phyloP scores from a whole-genome alignment of 139 green algal species.

The Closterium sp. region DNA sequence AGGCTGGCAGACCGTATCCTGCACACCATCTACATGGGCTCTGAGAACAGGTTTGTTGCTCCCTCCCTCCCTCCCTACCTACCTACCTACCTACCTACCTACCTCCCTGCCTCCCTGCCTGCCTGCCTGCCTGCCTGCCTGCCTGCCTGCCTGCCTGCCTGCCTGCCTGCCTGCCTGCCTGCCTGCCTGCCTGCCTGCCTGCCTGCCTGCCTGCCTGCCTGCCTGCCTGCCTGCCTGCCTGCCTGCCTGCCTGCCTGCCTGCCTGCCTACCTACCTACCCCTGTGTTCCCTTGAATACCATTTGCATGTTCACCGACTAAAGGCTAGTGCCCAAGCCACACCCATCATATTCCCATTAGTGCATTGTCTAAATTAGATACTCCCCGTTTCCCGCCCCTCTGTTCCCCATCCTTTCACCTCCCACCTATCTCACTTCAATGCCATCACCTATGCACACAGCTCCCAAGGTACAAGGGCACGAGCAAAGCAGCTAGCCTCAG shows the following conservation, averaged over 20 bases:
- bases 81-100: background rate
- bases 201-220: background rate
- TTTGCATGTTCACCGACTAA: background rate
- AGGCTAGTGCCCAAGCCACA: background rate
- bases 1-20: conserved; percentile 80
- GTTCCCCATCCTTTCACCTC: background rate
- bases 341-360: too few relatives aligned
- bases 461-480: too few relatives aligned
- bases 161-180: background rate
- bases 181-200: background rate
- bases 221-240: too few relatives aligned
- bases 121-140: background rate
- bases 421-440: too few relatives aligned
- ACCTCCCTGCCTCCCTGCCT: background rate
- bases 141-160: background rate
- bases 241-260: background rate
- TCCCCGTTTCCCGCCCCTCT: background rate
- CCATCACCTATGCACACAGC: too few relatives aligned
- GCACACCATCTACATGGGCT: conserved; percentile 90
- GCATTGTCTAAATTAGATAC: too few relatives aligned
- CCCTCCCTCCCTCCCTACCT: background rate
- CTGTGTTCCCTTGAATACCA: background rate
- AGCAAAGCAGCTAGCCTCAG: too few relatives aligned
- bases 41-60: conserved; percentile 65
- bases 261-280: background rate